These are phyloP conservation scores for Ligustrum vulgare DNA, from an alignment of 257 asterid species.

Conservation along the genomic window DNA sequence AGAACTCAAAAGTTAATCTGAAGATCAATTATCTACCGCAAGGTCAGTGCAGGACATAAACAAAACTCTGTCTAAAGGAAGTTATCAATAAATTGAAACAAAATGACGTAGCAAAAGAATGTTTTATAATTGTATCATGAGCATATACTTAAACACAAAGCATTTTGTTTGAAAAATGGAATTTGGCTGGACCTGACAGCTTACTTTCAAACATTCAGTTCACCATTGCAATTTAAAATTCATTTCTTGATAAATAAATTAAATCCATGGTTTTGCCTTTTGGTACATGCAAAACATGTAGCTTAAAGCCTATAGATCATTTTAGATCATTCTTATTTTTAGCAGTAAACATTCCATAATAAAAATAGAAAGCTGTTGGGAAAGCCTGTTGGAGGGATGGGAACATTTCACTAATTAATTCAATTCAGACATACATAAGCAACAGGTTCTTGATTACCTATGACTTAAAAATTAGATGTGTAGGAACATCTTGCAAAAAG, in stretches of 20 bases:
- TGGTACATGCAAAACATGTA: not conserved
- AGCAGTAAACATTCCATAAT: not conserved
- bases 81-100: not conserved
- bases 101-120: not conserved
- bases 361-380: not conserved
- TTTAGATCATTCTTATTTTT: not conserved
- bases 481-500: not conserved
- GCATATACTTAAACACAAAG: not conserved
- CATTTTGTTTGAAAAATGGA: not conserved
- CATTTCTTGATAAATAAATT: not conserved
- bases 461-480: slow-evolving; percentile 7
- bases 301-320: not conserved
- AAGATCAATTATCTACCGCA: slow-evolving; percentile 6
- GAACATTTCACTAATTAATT: slow-evolving; percentile 6
- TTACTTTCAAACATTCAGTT: slow-evolving; percentile 13
- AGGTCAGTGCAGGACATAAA: not conserved
- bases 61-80: not conserved
- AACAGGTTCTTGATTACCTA: slow-evolving; percentile 5
- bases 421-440: not conserved
- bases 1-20: not conserved
- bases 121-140: not conserved
- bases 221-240: slow-evolving; percentile 9
- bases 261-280: slow-evolving; percentile 1
- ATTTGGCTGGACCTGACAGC: not conserved
- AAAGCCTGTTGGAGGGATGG: not conserved